Conservation (phyloP, 208 protist genomes). For the Leishmania gerbilli region DNA sequence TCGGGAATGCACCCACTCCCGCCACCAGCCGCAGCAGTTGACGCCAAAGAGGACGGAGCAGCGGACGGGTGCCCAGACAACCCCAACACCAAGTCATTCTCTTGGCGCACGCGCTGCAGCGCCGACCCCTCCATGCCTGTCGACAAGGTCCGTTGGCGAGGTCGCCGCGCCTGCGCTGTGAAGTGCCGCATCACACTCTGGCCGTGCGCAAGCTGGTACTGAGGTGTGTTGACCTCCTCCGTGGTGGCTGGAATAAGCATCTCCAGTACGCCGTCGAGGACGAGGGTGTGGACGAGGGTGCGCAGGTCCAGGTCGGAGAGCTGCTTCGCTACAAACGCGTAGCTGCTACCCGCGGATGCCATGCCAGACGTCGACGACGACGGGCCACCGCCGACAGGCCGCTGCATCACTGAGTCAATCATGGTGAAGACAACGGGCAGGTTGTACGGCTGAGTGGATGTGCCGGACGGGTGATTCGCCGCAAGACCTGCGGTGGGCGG, state of each 20-base stretch:
- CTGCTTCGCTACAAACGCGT: slow-evolving; percentile 18
- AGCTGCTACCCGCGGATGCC: background rate
- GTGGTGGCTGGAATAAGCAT: slow-evolving; percentile 27
- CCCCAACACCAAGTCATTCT: slow-evolving; percentile 1
- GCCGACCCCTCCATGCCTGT: background rate
- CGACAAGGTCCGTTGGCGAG: background rate
- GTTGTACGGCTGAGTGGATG: background rate
- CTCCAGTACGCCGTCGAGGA: slow-evolving; percentile 78
- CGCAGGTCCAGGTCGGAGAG: slow-evolving; percentile 52
- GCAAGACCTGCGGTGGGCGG: background rate
- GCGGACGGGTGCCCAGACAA: background rate
- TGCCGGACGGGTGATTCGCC: background rate
- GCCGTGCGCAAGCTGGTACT: slow-evolving; percentile 58
- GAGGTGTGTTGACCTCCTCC: slow-evolving; percentile 26
- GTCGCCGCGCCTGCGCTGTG: slow-evolving; percentile 29
- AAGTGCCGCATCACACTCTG: slow-evolving; percentile 79
- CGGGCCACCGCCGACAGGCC: background rate
- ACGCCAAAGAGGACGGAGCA: background rate
- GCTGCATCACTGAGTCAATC: slow-evolving; percentile 18
- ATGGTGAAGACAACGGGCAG: slow-evolving; percentile 17
- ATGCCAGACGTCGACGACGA: background rate
- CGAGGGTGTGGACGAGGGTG: slow-evolving; percentile 63
- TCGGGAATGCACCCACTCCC: slow-evolving; percentile 5
- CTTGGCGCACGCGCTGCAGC: slow-evolving; percentile 7
- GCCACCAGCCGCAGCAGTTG: background rate